Conservation (phyloP, 257 asterid species). For the Salvia rosmarinus region DNA sequence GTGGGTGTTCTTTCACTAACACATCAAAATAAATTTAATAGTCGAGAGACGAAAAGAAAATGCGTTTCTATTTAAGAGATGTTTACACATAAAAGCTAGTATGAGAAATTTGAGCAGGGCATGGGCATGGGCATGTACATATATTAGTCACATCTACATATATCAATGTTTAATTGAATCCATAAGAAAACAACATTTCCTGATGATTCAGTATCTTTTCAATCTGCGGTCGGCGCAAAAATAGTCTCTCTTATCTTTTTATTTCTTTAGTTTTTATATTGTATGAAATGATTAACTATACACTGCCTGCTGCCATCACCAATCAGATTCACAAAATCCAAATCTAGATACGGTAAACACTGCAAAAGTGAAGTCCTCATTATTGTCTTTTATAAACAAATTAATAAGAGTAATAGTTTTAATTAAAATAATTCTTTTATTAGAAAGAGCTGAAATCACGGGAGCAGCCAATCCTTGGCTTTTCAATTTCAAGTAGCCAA, state of each 20-base stretch:
- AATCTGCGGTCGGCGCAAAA: background rate
- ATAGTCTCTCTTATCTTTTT: background rate
- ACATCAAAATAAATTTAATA: too few species aligned
- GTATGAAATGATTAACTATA: background rate
- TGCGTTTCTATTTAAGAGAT: too few species aligned
- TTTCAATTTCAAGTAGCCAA: conserved; percentile 38
- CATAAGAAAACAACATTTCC: background rate
- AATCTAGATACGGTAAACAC: conserved; percentile 6
- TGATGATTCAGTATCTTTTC: conserved; percentile 9
- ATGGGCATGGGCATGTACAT: too few species aligned
- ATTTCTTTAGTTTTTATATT: background rate
- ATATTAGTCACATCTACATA: too few species aligned
- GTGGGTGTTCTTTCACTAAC: too few species aligned
- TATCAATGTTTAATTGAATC: too few species aligned
- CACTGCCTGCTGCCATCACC: background rate
- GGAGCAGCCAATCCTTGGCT: conserved; percentile 48
- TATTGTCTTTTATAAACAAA: background rate
- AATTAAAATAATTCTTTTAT: background rate
- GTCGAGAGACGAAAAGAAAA: too few species aligned
- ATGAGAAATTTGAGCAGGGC: background rate
- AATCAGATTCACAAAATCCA: conserved; percentile 19
- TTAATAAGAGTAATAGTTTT: background rate
- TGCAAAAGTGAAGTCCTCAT: background rate
- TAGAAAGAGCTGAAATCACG: conserved; percentile 50
- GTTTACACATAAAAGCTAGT: background rate